These are phyloP conservation scores for Pochonia chlamydosporia DNA, from an alignment of 2,329 filamentous ascomycete genomes.

Conservation along the genomic window DNA sequence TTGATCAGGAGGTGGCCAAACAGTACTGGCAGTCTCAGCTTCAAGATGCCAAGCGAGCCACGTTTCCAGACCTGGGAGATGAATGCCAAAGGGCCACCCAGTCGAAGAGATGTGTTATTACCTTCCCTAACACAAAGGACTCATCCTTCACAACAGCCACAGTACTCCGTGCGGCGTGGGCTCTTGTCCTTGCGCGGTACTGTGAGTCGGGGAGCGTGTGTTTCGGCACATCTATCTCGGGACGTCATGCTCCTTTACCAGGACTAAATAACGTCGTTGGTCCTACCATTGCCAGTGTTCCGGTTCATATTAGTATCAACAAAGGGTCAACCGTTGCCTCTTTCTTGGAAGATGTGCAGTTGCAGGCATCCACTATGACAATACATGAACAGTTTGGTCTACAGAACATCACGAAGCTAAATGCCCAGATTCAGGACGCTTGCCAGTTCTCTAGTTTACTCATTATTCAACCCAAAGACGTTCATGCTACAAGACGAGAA, in stretches of 20 bases:
- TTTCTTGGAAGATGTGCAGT: conserved; percentile 13
- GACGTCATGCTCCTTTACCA: conserved; percentile 15
- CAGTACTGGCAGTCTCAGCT: too few relatives aligned
- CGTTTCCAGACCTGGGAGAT: too few relatives aligned
- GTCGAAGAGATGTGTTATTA: too few relatives aligned
- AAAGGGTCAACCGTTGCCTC: conserved; percentile 9
- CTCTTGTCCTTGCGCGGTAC: conserved; percentile 13
- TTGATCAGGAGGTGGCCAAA: too few relatives aligned
- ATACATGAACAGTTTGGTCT: conserved; percentile 13
- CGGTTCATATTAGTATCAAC: conserved; percentile 11
- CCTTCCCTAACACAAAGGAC: too few relatives aligned
- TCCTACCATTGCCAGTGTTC: conserved; percentile 15
- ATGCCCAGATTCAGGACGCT: not conserved
- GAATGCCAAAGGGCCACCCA: too few relatives aligned
- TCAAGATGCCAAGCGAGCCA: too few relatives aligned
- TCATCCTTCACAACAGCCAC: too few relatives aligned
- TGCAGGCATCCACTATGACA: conserved; percentile 12
- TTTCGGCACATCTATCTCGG: conserved; percentile 19
- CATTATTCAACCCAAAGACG: not conserved
- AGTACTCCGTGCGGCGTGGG: conserved; percentile 21
- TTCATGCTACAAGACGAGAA: too few relatives aligned
- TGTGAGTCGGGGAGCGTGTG: conserved; percentile 14
- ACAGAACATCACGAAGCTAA: conserved; percentile 17
- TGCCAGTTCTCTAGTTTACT: not conserved
- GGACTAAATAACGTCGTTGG: conserved; percentile 16